Conservation (phyloP, 2,329 filamentous ascomycete species). For the Xylariaceae sp. region DNA sequence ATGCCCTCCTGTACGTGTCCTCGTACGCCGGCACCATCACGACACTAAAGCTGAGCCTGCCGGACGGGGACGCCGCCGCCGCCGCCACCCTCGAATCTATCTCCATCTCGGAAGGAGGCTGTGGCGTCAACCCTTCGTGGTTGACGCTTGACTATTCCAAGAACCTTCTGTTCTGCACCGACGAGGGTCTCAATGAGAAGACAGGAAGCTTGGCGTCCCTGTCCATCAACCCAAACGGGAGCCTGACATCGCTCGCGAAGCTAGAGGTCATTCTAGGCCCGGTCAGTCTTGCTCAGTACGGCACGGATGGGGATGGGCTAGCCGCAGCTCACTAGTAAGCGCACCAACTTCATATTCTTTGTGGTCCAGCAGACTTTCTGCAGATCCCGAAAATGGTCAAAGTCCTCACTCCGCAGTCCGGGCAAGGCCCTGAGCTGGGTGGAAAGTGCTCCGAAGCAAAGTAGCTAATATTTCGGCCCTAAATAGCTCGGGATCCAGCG, state of each 20-base stretch:
- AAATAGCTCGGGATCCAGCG: constrained; percentile 39
- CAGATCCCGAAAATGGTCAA: too few species aligned
- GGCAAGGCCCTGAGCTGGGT: too few species aligned
- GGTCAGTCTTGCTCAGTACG: constrained; percentile 25
- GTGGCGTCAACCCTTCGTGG: constrained; percentile 56
- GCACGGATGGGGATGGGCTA: constrained; percentile 23
- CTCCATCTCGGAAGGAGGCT: constrained; percentile 40
- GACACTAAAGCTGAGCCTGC: constrained; percentile 39
- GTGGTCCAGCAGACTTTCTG: too few species aligned
- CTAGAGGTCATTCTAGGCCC: constrained; percentile 22
- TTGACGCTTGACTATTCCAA: constrained; percentile 49
- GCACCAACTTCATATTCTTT: not conserved
- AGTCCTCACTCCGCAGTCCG: too few species aligned
- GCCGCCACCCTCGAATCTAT: constrained; percentile 35
- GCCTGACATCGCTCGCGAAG: constrained; percentile 37
- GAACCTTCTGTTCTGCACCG: constrained; percentile 52
- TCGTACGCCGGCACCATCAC: constrained; percentile 46
- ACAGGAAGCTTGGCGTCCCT: constrained; percentile 23
- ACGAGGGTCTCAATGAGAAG: constrained; percentile 43
- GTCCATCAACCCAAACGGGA: constrained; percentile 40
- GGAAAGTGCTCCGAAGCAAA: too few species aligned
- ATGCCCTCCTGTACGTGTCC: constrained; percentile 41
- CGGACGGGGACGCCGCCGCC: constrained; percentile 13
- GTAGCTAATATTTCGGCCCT: too few species aligned
- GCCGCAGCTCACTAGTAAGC: constrained; percentile 28